Base-by-base conservation (phyloP, 2,329 filamentous ascomycete species). In the Apiospora malaysiana region DNA sequence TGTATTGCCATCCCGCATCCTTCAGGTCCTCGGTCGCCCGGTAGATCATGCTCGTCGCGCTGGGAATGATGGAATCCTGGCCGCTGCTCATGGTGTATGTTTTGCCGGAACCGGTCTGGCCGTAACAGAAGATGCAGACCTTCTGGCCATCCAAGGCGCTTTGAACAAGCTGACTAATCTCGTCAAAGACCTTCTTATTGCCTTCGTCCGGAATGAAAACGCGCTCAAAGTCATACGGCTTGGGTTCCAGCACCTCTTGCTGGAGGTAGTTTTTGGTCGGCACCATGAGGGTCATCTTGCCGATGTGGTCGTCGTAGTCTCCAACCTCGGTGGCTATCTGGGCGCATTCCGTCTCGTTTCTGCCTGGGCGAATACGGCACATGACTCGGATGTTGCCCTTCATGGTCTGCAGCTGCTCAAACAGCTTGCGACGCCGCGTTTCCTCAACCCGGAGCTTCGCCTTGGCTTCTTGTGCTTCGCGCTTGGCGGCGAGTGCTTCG, bases 371-470 rank as follows among this genome's bases (percentile, higher is more conserved):
- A 40, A 98, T 95, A 79, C 96, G 91, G 79, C 95, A 98, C 90
- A 99, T 99, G 75, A 99, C 96, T 25, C 96, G 92, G 77, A 99
- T 99, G 79, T 99, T 99, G 77, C 96, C 96, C 81, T 97, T 98
- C 72, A 99, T 89, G 79, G 99, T 96, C 80, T 99, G 94, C 66
- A 99, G 95, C 80, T 97, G 96, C 82, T 98, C 98, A 85, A 98
- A 97, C 0, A 99, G 88, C 76, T 97, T 95, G 27, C 96, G 90
- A 18, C 96, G 90, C 68, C 97, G 86, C 0, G 66, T 78, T 74
- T 65, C 77, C 75, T 66, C 76, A 72, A 32, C 77, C 74, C n/a
- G 77, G 73, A 51, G 72, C 65, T 63, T 79, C 71, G 14, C 46
- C 59, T 69, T 71, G 42, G 69, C 70, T 18, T 73, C 72, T 23